Evolutionary conservation across 106 monocot species (phyloP), one percentile per base, ranked within the genome.

Genomic region (Dendrobium nobile): DNA sequence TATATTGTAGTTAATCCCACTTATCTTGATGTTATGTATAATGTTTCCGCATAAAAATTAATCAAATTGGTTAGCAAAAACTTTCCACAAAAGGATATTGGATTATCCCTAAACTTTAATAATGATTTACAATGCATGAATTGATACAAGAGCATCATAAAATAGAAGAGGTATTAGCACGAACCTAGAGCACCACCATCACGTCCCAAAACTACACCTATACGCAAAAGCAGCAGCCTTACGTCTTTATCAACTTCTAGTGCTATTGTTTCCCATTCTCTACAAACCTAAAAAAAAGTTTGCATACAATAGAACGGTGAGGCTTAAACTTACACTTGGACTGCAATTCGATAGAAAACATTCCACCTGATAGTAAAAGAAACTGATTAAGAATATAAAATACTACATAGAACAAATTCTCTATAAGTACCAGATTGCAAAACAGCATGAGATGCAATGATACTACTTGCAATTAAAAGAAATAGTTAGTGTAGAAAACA

Each of bases 131-230:
- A 31, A 56, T 54, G 26, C 17, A 78, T 64, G 37, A 10, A 78
- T n/a, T 59, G 75, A 44, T 20, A 22, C 7, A 17, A 41, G 7
- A 22, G 75, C 8, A 44, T 47, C 45, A 75, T 45, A 75, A 20
- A 75, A 44, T 43, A 45, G 18, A 75, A 44, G 7, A 13, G 19
- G n/a, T 10, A 75, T 45, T 67, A 51, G 73, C 73, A 76, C 78
- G 70, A 64, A 94, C 94, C 94, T 88, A 95, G 84, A 81, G 94
- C 94, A 82, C 94, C 94, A 47, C 94, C 94, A 82, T 95, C 94
- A 85, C 90, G 85, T 61, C 94, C 94, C 54, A 95, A 90, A 82
- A 95, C 94, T 78, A 95, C 80, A 67, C 94, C 94, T 80, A 95
- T 92, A 44, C 94, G 88, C 76, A 95, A 88, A 73, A 92, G 92